Base-by-base conservation (phyloP, 805 yeast genomes). In the Dipodascus geniculatus region DNA sequence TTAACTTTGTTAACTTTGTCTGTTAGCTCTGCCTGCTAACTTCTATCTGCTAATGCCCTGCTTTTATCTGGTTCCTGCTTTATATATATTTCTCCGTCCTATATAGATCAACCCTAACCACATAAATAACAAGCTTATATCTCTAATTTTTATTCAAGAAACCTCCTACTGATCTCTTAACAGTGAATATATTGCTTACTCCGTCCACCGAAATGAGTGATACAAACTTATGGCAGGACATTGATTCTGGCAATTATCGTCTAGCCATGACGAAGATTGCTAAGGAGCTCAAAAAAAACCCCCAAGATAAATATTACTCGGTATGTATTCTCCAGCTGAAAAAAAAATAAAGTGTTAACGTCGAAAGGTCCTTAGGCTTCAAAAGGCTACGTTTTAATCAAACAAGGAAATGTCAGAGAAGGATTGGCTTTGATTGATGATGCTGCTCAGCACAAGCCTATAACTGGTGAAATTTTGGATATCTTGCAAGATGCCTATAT, bases 221-320 rank as follows among this genome's bases (percentile, higher is more conserved):
- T 49, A 64, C 64, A 22, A 72, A 66, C 54, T 63, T 74, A 23
- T 63, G 68, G 57, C 63, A 67, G 14, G 78, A 81, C 42, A 73
- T 82, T 35, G 75, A 76, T 23, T 71, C 70, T 22, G 82, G 83
- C 1, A 75, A 80, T 4, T 82, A 68, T 63, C 71, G 73, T 48
- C 66, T 69, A 51, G 91, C 91, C 1, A 69, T 73, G 58, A 69
- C 71, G 19, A 70, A 77, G 49, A 65, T 82, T 14, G 66, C 72
- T 51, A 69, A 74, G 53, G 77, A 80, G 60, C 65, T 79, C 53
- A 70, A 72, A 49, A 77, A 78, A 62, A 71, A 70, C 51, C 93
- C 95, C 1, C 74, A 77, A 24, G 72, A 78, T 28, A 72, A 80
- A 3, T 80, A 77, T 58, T 79, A 77, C 49, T 68, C 54, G 9